Evolutionary conservation across 75 land plant genomes (phyloP).

Genomic region (Cunninghamia lanceolata): DNA sequence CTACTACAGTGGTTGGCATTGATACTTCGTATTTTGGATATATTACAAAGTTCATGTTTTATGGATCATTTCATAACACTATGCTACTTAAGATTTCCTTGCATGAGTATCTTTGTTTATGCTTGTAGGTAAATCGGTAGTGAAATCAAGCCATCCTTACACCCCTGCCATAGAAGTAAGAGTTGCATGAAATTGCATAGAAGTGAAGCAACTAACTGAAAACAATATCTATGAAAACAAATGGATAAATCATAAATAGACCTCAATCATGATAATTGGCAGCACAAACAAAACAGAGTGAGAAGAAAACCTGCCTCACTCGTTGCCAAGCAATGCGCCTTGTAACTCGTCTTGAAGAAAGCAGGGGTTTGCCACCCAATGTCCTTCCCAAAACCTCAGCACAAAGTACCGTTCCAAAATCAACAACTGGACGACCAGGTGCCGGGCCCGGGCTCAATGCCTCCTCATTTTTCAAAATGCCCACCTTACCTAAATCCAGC

Average conservation of each 20-base stretch:
- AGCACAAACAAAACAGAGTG: neutral
- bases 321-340: conserved; percentile 78
- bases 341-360: conserved; percentile 61
- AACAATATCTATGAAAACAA: neutral
- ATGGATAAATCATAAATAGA: neutral
- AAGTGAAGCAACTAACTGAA: neutral
- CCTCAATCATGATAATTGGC: conserved; percentile 1
- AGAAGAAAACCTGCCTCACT: conserved; percentile 88
- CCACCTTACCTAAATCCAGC: conserved; percentile 29
- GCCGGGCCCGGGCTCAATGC: conserved; percentile 24
- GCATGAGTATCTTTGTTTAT: neutral
- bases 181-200: neutral
- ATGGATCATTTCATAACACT: neutral
- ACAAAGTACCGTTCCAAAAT: conserved; percentile 66
- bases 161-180: neutral
- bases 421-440: conserved; percentile 59
- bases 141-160: neutral
- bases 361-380: conserved; percentile 71
- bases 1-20: neutral
- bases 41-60: neutral
- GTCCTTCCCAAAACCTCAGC: conserved; percentile 80
- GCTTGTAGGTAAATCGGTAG: neutral
- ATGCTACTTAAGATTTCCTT: neutral
- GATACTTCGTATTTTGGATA: neutral
- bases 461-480: conserved; percentile 68